Conservation (phyloP, 2,329 filamentous ascomycete genomes). For the Fusarium dlaminii region DNA sequence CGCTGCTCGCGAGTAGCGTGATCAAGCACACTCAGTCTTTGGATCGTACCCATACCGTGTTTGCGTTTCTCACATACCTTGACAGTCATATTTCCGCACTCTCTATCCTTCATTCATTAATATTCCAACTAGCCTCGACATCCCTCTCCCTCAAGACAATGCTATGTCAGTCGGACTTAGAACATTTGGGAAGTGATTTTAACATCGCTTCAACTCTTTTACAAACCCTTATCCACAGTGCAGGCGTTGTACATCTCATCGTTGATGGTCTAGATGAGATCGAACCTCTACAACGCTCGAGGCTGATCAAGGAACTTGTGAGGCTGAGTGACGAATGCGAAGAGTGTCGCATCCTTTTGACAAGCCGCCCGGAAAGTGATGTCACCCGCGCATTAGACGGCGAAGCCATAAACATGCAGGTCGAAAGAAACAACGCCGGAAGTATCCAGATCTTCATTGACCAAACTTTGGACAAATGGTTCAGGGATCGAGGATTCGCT, state of each 20-base stretch:
- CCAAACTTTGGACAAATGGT: fast-evolving
- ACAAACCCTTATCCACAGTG: fast-evolving
- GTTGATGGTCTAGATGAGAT: not conserved
- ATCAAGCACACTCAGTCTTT: not conserved
- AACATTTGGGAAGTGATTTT: not conserved
- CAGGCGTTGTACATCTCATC: not conserved
- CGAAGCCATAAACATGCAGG: fast-evolving
- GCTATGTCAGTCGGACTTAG: fast-evolving
- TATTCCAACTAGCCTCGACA: not conserved
- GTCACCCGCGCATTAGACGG: not conserved
- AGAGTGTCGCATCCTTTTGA: fast-evolving
- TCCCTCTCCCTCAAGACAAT: not conserved
- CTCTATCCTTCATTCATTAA: not conserved
- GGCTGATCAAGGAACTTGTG: not conserved
- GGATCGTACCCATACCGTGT: not conserved
- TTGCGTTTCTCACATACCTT: not conserved
- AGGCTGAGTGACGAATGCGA: fast-evolving
- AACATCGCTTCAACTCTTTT: not conserved
- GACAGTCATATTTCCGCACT: not conserved
- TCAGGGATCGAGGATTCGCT: fast-evolving
- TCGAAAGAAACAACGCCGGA: not conserved
- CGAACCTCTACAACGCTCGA: fast-evolving
- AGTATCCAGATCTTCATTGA: fast-evolving
- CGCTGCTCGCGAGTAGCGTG: not conserved
- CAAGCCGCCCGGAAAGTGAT: fast-evolving